A percentile compares a stretch with the other conserved stretches of the same genome.
These are phyloP conservation scores for Saturnispora quitensis DNA, from an alignment of 805 yeast species.

Conservation along the genomic window DNA sequence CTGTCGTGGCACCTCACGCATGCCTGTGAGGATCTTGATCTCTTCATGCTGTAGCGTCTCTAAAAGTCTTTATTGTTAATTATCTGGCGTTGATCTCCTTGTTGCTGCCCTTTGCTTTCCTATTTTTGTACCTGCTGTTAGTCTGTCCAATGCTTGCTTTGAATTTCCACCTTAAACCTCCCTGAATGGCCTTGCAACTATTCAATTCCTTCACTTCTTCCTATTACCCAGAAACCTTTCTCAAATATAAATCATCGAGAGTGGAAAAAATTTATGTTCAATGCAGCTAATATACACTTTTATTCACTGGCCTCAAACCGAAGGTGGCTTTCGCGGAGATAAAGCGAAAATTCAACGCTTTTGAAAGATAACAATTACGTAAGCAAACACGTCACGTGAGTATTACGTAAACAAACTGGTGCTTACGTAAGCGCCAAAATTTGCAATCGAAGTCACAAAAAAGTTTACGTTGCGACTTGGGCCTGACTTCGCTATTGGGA, in stretches of 20 bases:
- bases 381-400: no score
- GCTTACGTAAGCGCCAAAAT: not conserved
- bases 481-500: no score
- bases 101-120: no score
- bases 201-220: not conserved
- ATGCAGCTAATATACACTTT: not conserved
- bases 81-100: no score
- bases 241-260: not conserved
- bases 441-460: no score
- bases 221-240: not conserved
- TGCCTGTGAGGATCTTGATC: conserved; percentile 60
- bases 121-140: no score
- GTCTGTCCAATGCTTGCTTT: no score
- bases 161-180: no score
- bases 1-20: conserved; percentile 67
- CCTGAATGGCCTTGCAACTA: not conserved
- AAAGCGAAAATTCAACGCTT: not conserved
- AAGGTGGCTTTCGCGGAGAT: not conserved
- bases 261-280: not conserved
- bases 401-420: not conserved
- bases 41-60: conserved; percentile 20
- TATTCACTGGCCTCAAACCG: not conserved
- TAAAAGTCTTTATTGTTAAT: not conserved
- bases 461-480: no score
- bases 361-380: not conserved